Conservation (phyloP, 305 asterid genomes). For the Fraxinus sp. region DNA sequence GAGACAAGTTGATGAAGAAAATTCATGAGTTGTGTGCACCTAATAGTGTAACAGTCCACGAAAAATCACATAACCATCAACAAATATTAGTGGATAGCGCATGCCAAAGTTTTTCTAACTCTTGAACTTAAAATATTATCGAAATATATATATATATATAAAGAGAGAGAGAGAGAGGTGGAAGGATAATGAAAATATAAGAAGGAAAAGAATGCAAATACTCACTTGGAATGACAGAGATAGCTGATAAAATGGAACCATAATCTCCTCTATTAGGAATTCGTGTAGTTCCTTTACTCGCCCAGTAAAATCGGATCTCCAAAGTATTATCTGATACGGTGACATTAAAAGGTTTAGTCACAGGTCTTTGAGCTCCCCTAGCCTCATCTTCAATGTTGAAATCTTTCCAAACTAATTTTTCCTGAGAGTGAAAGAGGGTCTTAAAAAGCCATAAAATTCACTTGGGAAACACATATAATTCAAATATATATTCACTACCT, state of each 20-base stretch:
- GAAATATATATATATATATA: background rate
- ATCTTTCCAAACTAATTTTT: slow-evolving; percentile 51
- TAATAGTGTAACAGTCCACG: background rate
- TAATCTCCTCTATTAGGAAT: slow-evolving; percentile 79
- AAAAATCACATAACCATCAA: background rate
- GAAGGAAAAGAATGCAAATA: slow-evolving; percentile 5
- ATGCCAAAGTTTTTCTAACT: background rate
- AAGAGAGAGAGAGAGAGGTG: background rate
- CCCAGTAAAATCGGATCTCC: slow-evolving; percentile 84
- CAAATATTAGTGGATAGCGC: background rate
- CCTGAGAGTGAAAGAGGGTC: slow-evolving; percentile 51
- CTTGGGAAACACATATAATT: background rate
- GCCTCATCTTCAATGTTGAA: slow-evolving; percentile 81
- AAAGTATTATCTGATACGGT: slow-evolving; percentile 58
- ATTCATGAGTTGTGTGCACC: background rate
- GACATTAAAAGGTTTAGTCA: slow-evolving; percentile 46
- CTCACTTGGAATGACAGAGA: slow-evolving; percentile 84
- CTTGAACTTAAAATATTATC: background rate
- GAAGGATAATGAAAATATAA: slow-evolving; percentile 4
- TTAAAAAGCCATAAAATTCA: slow-evolving; percentile 20
- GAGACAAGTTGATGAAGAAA: background rate
- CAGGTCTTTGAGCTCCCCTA: slow-evolving; percentile 61
- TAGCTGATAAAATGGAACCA: slow-evolving; percentile 87
- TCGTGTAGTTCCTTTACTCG: slow-evolving; percentile 81
- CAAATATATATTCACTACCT: slow-evolving; percentile 46